Evolutionary conservation across 768 basidiomycete genomes (phyloP).

Genomic region (Mycena sanguinolenta): DNA sequence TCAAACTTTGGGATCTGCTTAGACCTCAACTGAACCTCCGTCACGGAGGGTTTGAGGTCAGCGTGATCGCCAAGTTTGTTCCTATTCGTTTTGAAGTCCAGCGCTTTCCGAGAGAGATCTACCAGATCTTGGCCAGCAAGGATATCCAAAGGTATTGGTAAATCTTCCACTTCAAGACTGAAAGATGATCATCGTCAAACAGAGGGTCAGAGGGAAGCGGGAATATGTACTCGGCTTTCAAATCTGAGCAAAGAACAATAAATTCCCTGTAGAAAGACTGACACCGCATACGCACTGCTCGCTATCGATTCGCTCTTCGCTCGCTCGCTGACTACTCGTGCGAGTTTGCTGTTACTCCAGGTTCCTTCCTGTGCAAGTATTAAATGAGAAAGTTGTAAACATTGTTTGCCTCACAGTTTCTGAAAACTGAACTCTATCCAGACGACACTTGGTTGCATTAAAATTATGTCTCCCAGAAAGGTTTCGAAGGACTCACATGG

Average conservation of each 20-base stretch:
- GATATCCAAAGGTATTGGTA: conserved; percentile 25
- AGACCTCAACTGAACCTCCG: conserved; percentile 1
- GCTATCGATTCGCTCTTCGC: conserved; percentile 30
- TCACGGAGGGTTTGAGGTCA: not conserved
- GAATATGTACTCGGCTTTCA: conserved; percentile 13
- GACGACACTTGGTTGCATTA: conserved; percentile 18
- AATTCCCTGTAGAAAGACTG: not conserved
- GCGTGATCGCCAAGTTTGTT: not conserved
- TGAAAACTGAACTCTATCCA: conserved; percentile 34
- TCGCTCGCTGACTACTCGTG: conserved; percentile 24
- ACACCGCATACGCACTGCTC: conserved; percentile 8
- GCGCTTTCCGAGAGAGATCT: conserved; percentile 26
- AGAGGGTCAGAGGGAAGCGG: not conserved
- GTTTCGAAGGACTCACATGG: conserved; percentile 23
- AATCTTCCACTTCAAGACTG: conserved; percentile 17
- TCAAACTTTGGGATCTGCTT: not conserved
- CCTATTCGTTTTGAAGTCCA: conserved; percentile 5
- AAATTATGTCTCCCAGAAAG: too few species aligned
- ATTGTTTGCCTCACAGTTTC: conserved; percentile 6
- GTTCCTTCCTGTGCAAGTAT: conserved; percentile 14
- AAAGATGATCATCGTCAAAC: not conserved
- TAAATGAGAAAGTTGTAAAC: too few species aligned
- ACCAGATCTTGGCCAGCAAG: conserved; percentile 31
- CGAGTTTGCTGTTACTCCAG: conserved; percentile 33
- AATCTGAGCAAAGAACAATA: not conserved